phyloP scores from a whole-genome alignment of 352 stramenopile species.

The Globisporangium polare region DNA sequence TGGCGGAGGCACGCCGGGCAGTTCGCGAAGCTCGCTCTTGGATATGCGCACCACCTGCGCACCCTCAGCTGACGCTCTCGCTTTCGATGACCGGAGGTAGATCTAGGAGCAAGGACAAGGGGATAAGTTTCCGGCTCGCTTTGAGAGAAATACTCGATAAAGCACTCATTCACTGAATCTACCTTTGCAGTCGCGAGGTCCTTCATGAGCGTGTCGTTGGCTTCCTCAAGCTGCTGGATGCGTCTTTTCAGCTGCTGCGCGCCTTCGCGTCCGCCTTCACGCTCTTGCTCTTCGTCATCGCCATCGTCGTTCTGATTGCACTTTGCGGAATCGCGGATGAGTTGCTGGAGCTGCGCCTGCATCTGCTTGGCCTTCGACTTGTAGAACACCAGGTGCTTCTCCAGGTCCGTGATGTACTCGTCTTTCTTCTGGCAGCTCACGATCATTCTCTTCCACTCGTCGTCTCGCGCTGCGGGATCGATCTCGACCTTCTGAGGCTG shows the following conservation, averaged over 20 bases:
- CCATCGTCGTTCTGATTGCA: conserved; percentile 26
- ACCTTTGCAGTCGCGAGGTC: conserved; percentile 71
- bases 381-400: conserved; percentile 86
- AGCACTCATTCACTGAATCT: not conserved
- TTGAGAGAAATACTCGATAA: not conserved
- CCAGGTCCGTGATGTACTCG: conserved; percentile 77
- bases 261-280: not conserved
- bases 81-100: conserved; percentile 54
- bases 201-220: conserved; percentile 73
- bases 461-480: conserved; percentile 42
- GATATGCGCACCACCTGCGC: conserved; percentile 60
- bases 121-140: not conserved
- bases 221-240: conserved; percentile 68
- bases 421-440: conserved; percentile 73
- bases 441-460: conserved; percentile 71
- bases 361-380: conserved; percentile 86
- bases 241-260: conserved; percentile 37
- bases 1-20: conserved; percentile 19
- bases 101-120: conserved; percentile 18
- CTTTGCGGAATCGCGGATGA: conserved; percentile 56
- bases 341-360: conserved; percentile 75
- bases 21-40: conserved; percentile 58
- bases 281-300: conserved; percentile 13
- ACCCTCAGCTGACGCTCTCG: conserved; percentile 23
- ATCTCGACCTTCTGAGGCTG: conserved; percentile 16